A percentile compares a stretch with the other conserved stretches of the same genome.
These are phyloP conservation scores for Amylocarpus encephaloides DNA, from an alignment of 2,329 filamentous ascomycete species.

Conservation along the genomic window DNA sequence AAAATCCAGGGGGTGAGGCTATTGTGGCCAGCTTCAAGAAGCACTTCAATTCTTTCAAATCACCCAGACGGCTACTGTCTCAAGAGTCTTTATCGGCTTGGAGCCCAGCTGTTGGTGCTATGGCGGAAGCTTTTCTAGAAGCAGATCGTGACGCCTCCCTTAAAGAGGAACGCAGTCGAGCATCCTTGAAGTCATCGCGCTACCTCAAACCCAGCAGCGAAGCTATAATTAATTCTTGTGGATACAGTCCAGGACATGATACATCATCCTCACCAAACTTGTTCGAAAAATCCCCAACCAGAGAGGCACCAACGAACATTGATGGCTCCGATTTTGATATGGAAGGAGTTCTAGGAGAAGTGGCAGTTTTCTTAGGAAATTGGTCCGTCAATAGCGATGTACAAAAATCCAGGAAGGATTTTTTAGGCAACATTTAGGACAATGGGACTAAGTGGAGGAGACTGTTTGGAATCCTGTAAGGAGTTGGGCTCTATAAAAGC, in stretches of 20 bases:
- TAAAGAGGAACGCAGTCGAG: constrained; percentile 9
- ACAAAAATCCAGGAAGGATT: constrained; percentile 27
- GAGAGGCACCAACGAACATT: background rate
- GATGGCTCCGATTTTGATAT: constrained; percentile 17
- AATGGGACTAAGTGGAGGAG: constrained; percentile 16
- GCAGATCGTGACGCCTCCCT: constrained; percentile 34
- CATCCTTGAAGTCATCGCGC: constrained; percentile 29
- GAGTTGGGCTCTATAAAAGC: background rate
- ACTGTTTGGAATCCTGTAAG: constrained; percentile 17
- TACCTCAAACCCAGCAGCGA: constrained; percentile 42
- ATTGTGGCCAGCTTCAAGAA: constrained; percentile 13
- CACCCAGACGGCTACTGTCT: constrained; percentile 15
- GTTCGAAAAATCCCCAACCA: background rate
- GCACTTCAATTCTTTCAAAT: constrained; percentile 16
- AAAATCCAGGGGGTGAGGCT: constrained; percentile 15
- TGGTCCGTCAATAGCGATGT: constrained; percentile 37
- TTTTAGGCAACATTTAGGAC: constrained; percentile 4
- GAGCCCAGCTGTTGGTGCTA: constrained; percentile 40
- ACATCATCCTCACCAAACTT: background rate
- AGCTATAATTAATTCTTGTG: constrained; percentile 13
- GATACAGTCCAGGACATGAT: background rate
- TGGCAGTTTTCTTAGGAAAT: constrained; percentile 28
- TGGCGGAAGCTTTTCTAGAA: constrained; percentile 44
- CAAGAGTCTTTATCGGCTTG: constrained; percentile 12
- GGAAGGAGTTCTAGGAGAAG: constrained; percentile 25